phyloP scores from a whole-genome alignment of 2,329 filamentous ascomycete species.

The Ophiostoma sp. region DNA sequence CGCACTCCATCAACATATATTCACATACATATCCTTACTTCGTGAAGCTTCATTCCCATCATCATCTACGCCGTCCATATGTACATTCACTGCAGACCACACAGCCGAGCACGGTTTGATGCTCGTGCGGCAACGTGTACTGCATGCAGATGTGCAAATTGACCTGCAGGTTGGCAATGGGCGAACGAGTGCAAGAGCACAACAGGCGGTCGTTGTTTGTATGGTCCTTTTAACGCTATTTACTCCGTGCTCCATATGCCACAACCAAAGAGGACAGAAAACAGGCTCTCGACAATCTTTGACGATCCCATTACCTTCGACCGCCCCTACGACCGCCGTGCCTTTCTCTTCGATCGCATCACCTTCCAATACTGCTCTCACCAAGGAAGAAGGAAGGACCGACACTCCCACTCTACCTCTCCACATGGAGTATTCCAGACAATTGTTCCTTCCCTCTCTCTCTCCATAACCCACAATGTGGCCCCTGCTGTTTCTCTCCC shows the following conservation, averaged over 20 bases:
- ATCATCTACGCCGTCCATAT: neutral
- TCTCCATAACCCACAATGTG: neutral
- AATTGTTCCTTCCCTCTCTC: neutral
- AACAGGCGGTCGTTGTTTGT: neutral
- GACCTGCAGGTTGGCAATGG: constrained; percentile 1
- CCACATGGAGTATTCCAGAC: neutral
- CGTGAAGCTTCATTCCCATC: neutral
- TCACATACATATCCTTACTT: too few species aligned
- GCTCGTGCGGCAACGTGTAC: constrained; percentile 14
- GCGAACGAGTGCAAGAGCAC: neutral
- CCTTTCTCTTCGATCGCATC: neutral
- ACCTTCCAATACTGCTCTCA: neutral
- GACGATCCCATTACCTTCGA: neutral
- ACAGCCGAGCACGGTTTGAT: neutral
- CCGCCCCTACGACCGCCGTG: neutral
- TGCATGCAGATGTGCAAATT: constrained; percentile 17
- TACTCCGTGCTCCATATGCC: neutral
- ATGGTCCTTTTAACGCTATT: constrained; percentile 1
- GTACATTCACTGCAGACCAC: neutral
- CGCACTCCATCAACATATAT: neutral
- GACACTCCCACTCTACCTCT: neutral
- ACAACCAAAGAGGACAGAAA: neutral
- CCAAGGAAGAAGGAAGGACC: neutral
- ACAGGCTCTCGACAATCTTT: neutral
- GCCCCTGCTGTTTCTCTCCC: neutral